Percentiles rank a stretch among this genome's conserved stretches.
Evolutionary conservation across 768 basidiomycete species (phyloP).

Genomic region (Boletales sp.): DNA sequence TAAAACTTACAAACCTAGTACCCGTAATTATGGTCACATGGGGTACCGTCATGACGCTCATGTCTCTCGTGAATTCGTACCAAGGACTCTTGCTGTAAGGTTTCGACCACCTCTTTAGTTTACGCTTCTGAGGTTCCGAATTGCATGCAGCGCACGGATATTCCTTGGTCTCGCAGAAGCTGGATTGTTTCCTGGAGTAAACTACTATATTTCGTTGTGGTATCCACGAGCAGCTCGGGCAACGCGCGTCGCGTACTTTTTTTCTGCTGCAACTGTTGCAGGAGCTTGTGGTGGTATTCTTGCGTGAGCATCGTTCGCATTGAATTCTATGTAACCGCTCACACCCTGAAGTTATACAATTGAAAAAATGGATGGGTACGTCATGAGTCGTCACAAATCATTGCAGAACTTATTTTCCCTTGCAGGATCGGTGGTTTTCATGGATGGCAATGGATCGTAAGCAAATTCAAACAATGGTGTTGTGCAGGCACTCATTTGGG

Average conservation of each 20-base stretch:
- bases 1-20: not conserved
- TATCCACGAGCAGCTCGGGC: conserved; percentile 2
- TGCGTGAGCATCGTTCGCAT: not conserved
- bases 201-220: conserved; percentile 1
- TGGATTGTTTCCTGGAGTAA: conserved; percentile 1
- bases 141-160: not conserved
- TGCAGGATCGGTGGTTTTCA: not conserved
- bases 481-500: not conserved
- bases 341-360: not conserved
- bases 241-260: conserved; percentile 1
- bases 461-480: not conserved
- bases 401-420: not conserved
- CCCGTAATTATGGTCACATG: not conserved
- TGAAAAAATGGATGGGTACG: conserved; percentile 2
- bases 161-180: not conserved
- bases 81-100: conserved; percentile 1
- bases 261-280: not conserved
- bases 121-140: not conserved
- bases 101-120: not conserved
- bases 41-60: conserved; percentile 1
- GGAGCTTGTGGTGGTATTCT: not conserved
- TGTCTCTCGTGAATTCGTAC: not conserved
- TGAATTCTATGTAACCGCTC: not conserved
- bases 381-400: not conserved
- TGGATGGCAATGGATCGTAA: conserved; percentile 6